Conservation (phyloP, 495 filamentous ascomycete species). For the Aspergillus taichungensis region DNA sequence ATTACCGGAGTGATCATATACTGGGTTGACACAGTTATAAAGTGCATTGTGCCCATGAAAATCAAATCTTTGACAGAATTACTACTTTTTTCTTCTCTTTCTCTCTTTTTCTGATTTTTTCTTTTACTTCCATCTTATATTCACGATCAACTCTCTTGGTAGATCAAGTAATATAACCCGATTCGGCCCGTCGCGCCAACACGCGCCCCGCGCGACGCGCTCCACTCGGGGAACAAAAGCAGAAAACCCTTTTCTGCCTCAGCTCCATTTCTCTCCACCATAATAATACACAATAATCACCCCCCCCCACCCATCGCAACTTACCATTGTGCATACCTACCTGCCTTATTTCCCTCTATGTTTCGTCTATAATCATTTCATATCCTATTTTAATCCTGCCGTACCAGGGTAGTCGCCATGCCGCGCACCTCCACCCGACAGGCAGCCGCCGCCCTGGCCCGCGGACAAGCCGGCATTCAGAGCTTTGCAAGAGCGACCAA, state of each 20-base stretch:
- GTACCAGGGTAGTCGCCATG: constrained; percentile 25
- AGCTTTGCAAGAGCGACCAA: constrained; percentile 37
- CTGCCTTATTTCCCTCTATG: constrained; percentile 4
- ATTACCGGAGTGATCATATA: constrained; percentile 29
- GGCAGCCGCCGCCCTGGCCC: constrained; percentile 20
- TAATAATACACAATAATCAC: constrained; percentile 5
- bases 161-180: constrained; percentile 1
- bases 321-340: constrained; percentile 1
- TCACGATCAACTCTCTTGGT: no score
- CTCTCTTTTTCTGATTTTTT: not conserved
- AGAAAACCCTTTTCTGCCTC: not conserved
- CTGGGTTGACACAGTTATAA: not conserved
- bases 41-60: no score
- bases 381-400: constrained; percentile 1
- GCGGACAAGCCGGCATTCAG: constrained; percentile 28
- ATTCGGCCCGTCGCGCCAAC: constrained; percentile 2
- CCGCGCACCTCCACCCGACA: constrained; percentile 24
- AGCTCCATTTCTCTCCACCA: not conserved
- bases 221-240: not conserved
- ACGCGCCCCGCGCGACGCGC: constrained; percentile 5
- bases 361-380: constrained; percentile 15
- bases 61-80: no score
- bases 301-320: not conserved
- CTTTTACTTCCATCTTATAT: not conserved
- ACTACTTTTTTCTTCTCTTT: not conserved